These are phyloP conservation scores for Saccharomyces hybrid DNA, from an alignment of 1,139 yeast species.

Conservation along the genomic window DNA sequence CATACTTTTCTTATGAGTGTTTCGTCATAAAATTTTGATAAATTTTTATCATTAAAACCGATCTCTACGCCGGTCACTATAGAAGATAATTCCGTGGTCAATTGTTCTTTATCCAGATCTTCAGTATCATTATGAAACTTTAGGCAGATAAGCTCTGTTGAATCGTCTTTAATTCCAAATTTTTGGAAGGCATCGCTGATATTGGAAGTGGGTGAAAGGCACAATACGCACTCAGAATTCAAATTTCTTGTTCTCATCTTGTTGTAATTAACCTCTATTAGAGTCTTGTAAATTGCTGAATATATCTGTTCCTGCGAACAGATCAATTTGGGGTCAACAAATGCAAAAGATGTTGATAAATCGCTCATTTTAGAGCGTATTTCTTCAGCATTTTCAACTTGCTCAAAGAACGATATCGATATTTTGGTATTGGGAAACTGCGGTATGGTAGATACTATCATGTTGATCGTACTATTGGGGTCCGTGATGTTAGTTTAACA, in stretches of 20 bases:
- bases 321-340: slow-evolving; percentile 41
- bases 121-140: slow-evolving; percentile 28
- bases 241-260: slow-evolving; percentile 41
- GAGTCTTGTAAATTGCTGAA: slow-evolving; percentile 43
- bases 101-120: slow-evolving; percentile 15
- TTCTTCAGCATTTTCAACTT: slow-evolving; percentile 38
- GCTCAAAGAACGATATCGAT: slow-evolving; percentile 35
- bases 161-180: slow-evolving; percentile 40
- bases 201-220: slow-evolving; percentile 46
- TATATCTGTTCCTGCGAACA: slow-evolving; percentile 42
- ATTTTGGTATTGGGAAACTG: slow-evolving; percentile 38
- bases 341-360: slow-evolving; percentile 35
- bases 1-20: slow-evolving; percentile 34
- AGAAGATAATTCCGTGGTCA: slow-evolving; percentile 4
- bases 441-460: slow-evolving; percentile 30
- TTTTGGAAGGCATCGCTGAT: slow-evolving; percentile 40
- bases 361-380: slow-evolving; percentile 32
- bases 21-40: slow-evolving; percentile 31
- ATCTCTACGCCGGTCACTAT: slow-evolving; percentile 33
- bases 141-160: slow-evolving; percentile 33
- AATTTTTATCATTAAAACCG: slow-evolving; percentile 31
- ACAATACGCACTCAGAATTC: slow-evolving; percentile 47
- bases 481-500: neutral
- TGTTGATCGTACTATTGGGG: neutral
- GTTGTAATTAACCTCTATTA: slow-evolving; percentile 38